Percentiles rank a stretch among this genome's conserved stretches.
phyloP scores from a whole-genome alignment of 1,284 basidiomycete species.

The Microbotryum lychnidis-dioicae region DNA sequence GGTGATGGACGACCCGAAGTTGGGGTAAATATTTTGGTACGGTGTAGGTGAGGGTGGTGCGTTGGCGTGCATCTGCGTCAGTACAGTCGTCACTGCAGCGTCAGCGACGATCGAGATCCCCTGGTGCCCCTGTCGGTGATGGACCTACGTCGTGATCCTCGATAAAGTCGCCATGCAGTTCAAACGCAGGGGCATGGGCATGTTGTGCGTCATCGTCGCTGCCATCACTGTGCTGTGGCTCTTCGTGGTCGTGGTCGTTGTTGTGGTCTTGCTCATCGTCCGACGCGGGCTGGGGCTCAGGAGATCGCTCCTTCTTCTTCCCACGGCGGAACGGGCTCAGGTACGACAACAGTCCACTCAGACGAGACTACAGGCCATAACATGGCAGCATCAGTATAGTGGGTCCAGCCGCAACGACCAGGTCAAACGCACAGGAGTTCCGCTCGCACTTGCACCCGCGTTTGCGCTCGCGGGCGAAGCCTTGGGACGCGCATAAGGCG shows the following conservation, averaged over 20 bases:
- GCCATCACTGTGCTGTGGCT: not conserved
- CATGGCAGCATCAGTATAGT: not conserved
- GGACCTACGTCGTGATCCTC: not conserved
- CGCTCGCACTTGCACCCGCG: not conserved
- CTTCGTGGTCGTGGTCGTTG: not conserved
- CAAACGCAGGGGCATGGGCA: conserved; percentile 7
- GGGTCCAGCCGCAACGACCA: not conserved
- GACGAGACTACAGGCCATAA: not conserved
- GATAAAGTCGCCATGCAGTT: not conserved
- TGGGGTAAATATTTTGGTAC: not conserved
- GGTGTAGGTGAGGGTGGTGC: not conserved
- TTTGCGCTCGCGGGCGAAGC: not conserved
- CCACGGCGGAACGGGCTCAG: conserved; percentile 4
- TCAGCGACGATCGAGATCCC: not conserved
- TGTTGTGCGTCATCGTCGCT: not conserved
- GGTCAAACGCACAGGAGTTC: not conserved
- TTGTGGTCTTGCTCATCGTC: not conserved
- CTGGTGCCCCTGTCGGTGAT: not conserved
- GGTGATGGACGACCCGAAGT: conserved; percentile 1
- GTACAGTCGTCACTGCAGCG: not conserved
- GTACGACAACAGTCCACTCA: conserved; percentile 3
- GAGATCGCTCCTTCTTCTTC: not conserved
- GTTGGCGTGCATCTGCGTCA: not conserved
- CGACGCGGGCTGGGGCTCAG: not conserved
- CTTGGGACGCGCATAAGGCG: not conserved